Base-by-base conservation (phyloP, 805 yeast genomes). In the Suhomyces emberorum region DNA sequence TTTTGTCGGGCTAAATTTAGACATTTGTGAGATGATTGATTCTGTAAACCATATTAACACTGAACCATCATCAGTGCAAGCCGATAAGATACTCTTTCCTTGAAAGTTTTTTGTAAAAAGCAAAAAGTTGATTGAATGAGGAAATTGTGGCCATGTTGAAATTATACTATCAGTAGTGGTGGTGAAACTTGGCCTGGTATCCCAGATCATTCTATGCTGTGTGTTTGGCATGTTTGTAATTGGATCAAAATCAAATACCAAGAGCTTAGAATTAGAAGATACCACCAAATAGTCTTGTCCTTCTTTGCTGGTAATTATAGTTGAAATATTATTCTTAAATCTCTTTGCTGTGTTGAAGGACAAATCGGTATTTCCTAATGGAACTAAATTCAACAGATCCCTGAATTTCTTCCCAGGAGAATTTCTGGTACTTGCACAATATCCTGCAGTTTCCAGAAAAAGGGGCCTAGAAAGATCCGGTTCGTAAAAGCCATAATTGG, bases 11-110 rank as follows among this genome's bases (percentile, higher is more conserved):
- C 32, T 20, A 28, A 26, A 28, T 27, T 25, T 23, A 10, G 23
- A 17, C 8, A 32, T 22, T 16, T 48, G 45, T 8, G 37, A 34
- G 14, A 61, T 31, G 0, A 77, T 42, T 3, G 52, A 48, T 4
- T 48, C 53, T 15, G 44, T 37, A 28, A 42, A 41, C 63, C 66
- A 65, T 0, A 81, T 40, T 32, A 72, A 40, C 25, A 59, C 37
- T 5, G 72, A 46, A 0, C 87, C 87, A 51, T 77, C 78, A 49
- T 81, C 87, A 11, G 65, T 46, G 30, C 81, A 76, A 3, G 65
- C 66, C 1, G 64, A 69, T 5, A 83, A 39, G 0, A 74, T 70
- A 36, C 72, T 74, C 12, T 51, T 47, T 1, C 57, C 65, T 15
- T 56, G 42, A 40, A 77, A 65, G 15, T 37, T 44, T 0, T 55